A percentile compares a stretch with the other conserved stretches of the same genome.
phyloP scores from a whole-genome alignment of 345 rosid genomes.

The Sisymbrium altissimum region DNA sequence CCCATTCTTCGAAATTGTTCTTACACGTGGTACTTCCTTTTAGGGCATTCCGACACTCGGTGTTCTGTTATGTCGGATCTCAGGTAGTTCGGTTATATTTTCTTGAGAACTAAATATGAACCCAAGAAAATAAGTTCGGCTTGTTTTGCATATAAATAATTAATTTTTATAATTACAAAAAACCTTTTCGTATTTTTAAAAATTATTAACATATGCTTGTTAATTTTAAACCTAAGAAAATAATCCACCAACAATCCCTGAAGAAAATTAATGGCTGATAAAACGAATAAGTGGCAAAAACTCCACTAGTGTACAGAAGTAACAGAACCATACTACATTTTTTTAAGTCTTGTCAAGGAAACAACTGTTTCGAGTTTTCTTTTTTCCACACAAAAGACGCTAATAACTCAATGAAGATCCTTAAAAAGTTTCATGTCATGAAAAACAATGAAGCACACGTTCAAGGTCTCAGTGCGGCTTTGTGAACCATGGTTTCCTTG shows the following conservation, averaged over 20 bases:
- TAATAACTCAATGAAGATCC: conserved; percentile 24
- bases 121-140: too few relatives aligned
- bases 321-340: conserved; percentile 14
- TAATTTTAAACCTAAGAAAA: too few relatives aligned
- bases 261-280: not conserved
- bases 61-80: too few relatives aligned
- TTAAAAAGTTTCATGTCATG: conserved; percentile 7
- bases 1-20: not conserved
- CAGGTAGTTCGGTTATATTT: too few relatives aligned
- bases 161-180: too few relatives aligned
- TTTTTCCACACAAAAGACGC: conserved; percentile 7
- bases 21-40: not conserved
- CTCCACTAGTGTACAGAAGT: conserved; percentile 18
- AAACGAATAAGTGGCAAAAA: conserved; percentile 1
- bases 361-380: conserved; percentile 5
- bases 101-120: too few relatives aligned
- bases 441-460: not conserved
- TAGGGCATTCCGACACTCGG: too few relatives aligned
- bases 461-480: conserved; percentile 62
- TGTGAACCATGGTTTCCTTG: conserved; percentile 99
- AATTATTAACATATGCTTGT: too few relatives aligned
- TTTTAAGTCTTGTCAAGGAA: not conserved
- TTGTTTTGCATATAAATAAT: too few relatives aligned
- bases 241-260: too few relatives aligned
- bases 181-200: too few relatives aligned